Conservation (phyloP, 2,329 filamentous ascomycete species). For the Sporothrix humicola region DNA sequence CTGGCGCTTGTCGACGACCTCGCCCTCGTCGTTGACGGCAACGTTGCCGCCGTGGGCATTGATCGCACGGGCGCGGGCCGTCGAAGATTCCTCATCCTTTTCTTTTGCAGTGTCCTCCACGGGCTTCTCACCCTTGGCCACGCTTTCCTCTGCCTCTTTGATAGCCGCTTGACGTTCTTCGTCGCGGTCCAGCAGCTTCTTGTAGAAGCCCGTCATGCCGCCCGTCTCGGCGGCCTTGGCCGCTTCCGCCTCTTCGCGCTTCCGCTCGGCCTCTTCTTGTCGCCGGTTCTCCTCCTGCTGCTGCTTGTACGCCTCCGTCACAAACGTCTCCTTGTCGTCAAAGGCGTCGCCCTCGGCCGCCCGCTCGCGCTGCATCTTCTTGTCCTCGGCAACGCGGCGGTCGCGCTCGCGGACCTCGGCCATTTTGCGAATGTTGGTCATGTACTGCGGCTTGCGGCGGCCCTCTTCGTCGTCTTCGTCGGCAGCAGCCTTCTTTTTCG, state of each 20-base stretch:
- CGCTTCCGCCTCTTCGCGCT: slow-evolving; percentile 67
- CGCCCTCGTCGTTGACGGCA: slow-evolving; percentile 78
- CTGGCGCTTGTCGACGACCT: slow-evolving; percentile 84
- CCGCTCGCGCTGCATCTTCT: slow-evolving; percentile 76
- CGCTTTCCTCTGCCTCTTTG: slow-evolving; percentile 59
- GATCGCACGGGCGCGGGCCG: slow-evolving; percentile 70
- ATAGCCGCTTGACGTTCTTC: slow-evolving; percentile 73
- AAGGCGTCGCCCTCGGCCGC: slow-evolving; percentile 82
- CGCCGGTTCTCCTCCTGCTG: slow-evolving; percentile 77
- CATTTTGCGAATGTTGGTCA: slow-evolving; percentile 73
- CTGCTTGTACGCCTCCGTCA: slow-evolving; percentile 80
- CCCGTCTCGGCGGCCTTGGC: slow-evolving; percentile 62
- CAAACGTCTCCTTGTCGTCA: slow-evolving; percentile 83
- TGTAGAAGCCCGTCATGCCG: slow-evolving; percentile 79
- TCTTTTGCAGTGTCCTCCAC: slow-evolving; percentile 51
- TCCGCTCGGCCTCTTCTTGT: slow-evolving; percentile 73
- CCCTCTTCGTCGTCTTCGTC: slow-evolving; percentile 61
- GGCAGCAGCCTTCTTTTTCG: slow-evolving; percentile 52
- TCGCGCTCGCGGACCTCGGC: slow-evolving; percentile 80
- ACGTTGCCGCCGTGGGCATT: slow-evolving; percentile 67
- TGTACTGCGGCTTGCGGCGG: slow-evolving; percentile 76
- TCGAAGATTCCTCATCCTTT: slow-evolving; percentile 56
- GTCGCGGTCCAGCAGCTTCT: slow-evolving; percentile 71
- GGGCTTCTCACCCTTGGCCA: slow-evolving; percentile 39
- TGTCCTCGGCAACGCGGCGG: slow-evolving; percentile 77